Evolutionary conservation across 2,329 filamentous ascomycete genomes (phyloP).

Genomic region (Botryosphaeria dothidea): DNA sequence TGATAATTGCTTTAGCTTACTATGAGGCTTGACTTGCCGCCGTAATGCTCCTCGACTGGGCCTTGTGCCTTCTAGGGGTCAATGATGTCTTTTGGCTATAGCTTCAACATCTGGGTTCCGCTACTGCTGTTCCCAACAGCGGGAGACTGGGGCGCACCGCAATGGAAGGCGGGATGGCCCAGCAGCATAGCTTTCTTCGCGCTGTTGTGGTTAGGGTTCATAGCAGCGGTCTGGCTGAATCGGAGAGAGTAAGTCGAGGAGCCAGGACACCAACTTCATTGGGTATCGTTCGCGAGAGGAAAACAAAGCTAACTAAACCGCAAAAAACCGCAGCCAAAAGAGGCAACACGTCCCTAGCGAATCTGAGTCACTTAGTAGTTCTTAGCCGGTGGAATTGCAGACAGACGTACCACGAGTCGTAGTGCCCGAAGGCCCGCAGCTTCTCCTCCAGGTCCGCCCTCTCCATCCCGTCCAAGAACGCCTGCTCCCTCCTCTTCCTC

Average conservation of each 20-base stretch:
- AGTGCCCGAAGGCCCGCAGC: no score
- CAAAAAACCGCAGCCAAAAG: background rate
- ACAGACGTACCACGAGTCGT: no score
- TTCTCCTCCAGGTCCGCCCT: no score
- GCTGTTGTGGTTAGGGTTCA: slow-evolving; percentile 46
- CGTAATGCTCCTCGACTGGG: background rate
- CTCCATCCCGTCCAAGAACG: no score
- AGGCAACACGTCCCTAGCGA: no score
- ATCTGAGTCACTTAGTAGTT: no score
- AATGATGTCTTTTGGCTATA: slow-evolving; percentile 52
- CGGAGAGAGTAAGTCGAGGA: background rate
- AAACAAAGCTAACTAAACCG: background rate
- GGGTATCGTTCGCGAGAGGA: no score
- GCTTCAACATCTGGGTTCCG: slow-evolving; percentile 49
- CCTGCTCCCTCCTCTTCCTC: no score
- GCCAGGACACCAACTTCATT: background rate
- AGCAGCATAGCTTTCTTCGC: slow-evolving; percentile 50
- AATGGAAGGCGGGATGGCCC: slow-evolving; percentile 53
- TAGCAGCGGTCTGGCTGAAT: slow-evolving; percentile 21
- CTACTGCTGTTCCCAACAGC: slow-evolving; percentile 46
- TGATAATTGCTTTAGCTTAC: no score
- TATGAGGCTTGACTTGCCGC: background rate
- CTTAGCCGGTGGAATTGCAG: no score
- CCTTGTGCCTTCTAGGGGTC: slow-evolving; percentile 35
- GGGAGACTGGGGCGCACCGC: slow-evolving; percentile 44